A percentile compares a stretch with the other conserved stretches of the same genome.
Evolutionary conservation across 208 protist genomes (phyloP).

Genomic region (Zelonia costaricensis): DNA sequence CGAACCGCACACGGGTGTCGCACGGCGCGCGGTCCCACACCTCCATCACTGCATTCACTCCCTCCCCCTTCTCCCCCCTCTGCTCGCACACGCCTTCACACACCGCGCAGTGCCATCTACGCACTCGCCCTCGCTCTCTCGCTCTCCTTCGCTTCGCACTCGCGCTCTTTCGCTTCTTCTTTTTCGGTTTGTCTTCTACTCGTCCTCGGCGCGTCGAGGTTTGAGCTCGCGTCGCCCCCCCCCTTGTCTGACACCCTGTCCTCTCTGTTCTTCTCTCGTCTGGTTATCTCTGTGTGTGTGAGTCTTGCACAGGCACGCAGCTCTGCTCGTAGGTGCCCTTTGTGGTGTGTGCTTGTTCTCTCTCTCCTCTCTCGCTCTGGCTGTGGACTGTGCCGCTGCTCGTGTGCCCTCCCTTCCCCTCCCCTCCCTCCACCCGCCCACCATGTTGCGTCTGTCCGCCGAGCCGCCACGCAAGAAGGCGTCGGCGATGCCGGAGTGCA

Average conservation of each 20-base stretch:
- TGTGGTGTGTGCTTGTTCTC: no score
- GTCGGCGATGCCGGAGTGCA: constrained; percentile 18
- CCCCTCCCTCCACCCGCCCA: not conserved
- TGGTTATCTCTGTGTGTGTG: no score
- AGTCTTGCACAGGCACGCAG: no score
- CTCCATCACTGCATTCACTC: no score
- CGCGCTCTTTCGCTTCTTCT: constrained; percentile 15
- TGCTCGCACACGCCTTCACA: no score
- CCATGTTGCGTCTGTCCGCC: constrained; percentile 10
- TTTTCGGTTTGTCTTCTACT: constrained; percentile 4
- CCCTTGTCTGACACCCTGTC: not conserved
- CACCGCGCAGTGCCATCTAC: not conserved
- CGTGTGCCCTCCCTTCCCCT: not conserved
- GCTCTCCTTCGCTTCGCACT: not conserved
- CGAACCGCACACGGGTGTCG: no score
- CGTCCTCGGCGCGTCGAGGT: no score
- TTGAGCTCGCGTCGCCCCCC: constrained; percentile 3
- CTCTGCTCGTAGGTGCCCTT: no score
- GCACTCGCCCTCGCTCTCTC: not conserved
- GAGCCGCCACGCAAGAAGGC: constrained; percentile 9
- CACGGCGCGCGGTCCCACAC: no score
- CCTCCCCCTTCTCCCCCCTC: no score
- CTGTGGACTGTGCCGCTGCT: not conserved
- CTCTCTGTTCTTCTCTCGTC: constrained; percentile 23
- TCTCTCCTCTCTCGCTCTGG: not conserved